A percentile compares a stretch with the other conserved stretches of the same genome.
Conservation (phyloP, 805 yeast genomes). For the Hanseniaspora meyeri region DNA sequence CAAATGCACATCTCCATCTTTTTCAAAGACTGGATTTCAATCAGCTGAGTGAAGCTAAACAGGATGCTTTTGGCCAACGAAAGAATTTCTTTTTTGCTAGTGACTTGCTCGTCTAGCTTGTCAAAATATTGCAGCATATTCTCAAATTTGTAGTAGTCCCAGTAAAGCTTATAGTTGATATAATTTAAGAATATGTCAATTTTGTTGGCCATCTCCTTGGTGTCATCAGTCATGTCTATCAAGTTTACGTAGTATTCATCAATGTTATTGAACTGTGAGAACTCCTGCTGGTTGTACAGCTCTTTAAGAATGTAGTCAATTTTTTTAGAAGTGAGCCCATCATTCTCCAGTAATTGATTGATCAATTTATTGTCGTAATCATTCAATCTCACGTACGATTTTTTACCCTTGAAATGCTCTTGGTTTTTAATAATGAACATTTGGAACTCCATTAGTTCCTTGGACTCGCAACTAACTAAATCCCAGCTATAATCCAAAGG, state of each 20-base stretch:
- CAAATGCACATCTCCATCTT: not conserved
- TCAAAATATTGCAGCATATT: not conserved
- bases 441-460: conserved; percentile 1
- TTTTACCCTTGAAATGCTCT: conserved; percentile 3
- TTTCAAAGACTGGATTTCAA: not conserved
- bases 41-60: not conserved
- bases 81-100: not conserved
- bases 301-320: conserved; percentile 11
- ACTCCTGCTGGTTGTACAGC: not conserved
- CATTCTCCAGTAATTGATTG: not conserved
- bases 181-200: not conserved
- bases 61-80: not conserved
- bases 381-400: conserved; percentile 2
- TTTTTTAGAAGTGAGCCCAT: not conserved
- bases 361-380: conserved; percentile 10
- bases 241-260: not conserved
- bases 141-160: conserved; percentile 5
- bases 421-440: not conserved
- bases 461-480: not conserved
- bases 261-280: not conserved
- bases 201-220: not conserved
- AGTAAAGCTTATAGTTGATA: conserved; percentile 1
- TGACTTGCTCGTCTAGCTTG: not conserved
- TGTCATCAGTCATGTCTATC: not conserved
- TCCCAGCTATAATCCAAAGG: conserved; percentile 8